These are phyloP conservation scores for Ophiostoma sp. DNA, from an alignment of 2,329 filamentous ascomycete species.

Conservation along the genomic window DNA sequence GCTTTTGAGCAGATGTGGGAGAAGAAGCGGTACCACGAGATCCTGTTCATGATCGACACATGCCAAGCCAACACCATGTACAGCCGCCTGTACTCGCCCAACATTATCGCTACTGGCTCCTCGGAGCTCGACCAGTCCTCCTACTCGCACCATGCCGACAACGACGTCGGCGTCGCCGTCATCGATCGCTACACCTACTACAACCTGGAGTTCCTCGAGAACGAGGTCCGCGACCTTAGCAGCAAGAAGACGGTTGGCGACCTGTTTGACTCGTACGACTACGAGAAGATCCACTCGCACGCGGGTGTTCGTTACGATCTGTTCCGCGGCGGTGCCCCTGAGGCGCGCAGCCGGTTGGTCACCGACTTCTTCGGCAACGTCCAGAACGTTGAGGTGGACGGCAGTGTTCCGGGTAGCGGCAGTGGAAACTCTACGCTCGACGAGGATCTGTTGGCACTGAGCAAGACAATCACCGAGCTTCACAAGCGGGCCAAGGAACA, in stretches of 20 bases:
- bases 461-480: slow-evolving; percentile 61
- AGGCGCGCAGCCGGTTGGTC: slow-evolving; percentile 75
- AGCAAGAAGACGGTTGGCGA: slow-evolving; percentile 90
- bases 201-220: slow-evolving; percentile 94
- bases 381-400: slow-evolving; percentile 92
- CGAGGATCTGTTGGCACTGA: slow-evolving; percentile 76
- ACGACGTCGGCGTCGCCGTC: slow-evolving; percentile 95
- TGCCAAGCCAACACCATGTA: slow-evolving; percentile 99
- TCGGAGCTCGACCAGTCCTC: slow-evolving; percentile 94
- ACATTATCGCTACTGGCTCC: slow-evolving; percentile 97
- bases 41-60: slow-evolving; percentile 99
- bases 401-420: slow-evolving; percentile 29
- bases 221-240: slow-evolving; percentile 78
- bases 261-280: slow-evolving; percentile 94
- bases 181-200: slow-evolving; percentile 99
- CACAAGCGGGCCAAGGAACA: slow-evolving; percentile 49
- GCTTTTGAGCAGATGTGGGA: slow-evolving; percentile 99
- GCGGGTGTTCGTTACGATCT: slow-evolving; percentile 92
- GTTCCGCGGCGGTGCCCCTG: slow-evolving; percentile 80
- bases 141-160: slow-evolving; percentile 97
- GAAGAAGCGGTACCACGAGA: slow-evolving; percentile 97
- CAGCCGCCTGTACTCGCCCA: slow-evolving; percentile 94
- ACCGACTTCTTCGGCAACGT: slow-evolving; percentile 99
- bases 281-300: slow-evolving; percentile 88
- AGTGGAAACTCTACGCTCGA: slow-evolving; percentile 56